Conservation (phyloP, 192 early-diverging fungal genomes). For the Gamsiella multidivaricata region DNA sequence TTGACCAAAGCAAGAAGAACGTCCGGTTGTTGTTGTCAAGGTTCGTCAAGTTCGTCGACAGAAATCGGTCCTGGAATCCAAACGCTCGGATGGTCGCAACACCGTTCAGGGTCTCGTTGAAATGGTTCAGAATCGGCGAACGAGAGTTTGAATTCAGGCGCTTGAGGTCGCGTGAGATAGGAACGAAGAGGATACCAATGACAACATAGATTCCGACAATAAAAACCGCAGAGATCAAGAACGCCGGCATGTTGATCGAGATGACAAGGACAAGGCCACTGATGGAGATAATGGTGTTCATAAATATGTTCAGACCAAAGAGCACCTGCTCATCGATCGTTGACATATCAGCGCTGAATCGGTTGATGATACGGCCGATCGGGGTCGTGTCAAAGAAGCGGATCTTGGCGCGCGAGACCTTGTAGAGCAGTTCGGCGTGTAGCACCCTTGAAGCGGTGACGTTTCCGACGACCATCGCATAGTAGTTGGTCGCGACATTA, state of each 20-base stretch:
- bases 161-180: constrained; percentile 81
- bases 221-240: constrained; percentile 71
- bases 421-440: constrained; percentile 64
- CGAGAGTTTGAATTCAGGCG: constrained; percentile 73
- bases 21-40: constrained; percentile 86
- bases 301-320: constrained; percentile 57
- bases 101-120: constrained; percentile 79
- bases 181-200: constrained; percentile 77
- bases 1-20: constrained; percentile 86
- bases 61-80: constrained; percentile 73
- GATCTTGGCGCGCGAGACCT: constrained; percentile 75
- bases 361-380: constrained; percentile 80
- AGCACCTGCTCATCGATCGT: constrained; percentile 75
- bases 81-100: constrained; percentile 88
- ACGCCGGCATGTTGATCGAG: constrained; percentile 72
- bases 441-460: constrained; percentile 63
- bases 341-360: constrained; percentile 89
- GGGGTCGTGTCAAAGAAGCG: constrained; percentile 94
- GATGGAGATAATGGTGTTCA: constrained; percentile 59
- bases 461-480: constrained; percentile 57
- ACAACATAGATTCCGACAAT: constrained; percentile 65
- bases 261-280: constrained; percentile 69
- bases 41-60: constrained; percentile 66
- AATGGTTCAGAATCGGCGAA: constrained; percentile 59
- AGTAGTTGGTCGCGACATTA: constrained; percentile 37